Base-by-base conservation (phyloP, 306 rosid genomes). In the Begonia loranthoides region DNA sequence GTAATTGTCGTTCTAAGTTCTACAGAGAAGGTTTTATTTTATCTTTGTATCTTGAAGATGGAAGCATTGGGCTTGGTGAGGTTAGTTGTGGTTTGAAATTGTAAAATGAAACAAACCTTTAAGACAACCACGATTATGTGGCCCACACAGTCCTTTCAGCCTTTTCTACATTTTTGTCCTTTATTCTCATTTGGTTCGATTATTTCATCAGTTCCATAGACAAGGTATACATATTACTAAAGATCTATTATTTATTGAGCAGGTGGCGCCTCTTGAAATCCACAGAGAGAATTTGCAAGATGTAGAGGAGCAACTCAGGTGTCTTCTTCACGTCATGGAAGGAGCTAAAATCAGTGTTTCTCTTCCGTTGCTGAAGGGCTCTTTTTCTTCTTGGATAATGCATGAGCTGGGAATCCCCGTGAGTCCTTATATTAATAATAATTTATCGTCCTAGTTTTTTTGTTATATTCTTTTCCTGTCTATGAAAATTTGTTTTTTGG, bases 31-130 rank as follows among this genome's bases (percentile, higher is more conserved):
- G 95, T 59, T 89, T 77, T 68, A 70, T 89, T 63, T 71, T 85
- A 66, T 75, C 90, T 55, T 54, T 89, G 71, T 76, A 52, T 66
- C 89, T 89, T 47, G 95, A 79, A 70, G 95, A 85, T 65, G 97
- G 95, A 47, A 75, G 76, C 60, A 65, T 69, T 58, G 97, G 95
- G 69, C 73, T 63, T 76, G 97, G 97, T 45, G 97, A 89, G 97
- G 97, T 85, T 69, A 58, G 89, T 72, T 52, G 65, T 46, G 11
- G 13, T 56, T 66, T 55, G 41, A 63, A 49, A 12, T 59, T 56
- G 9, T 46, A 19, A 28, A 14, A 46, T 21, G 16, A 41, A 47
- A 15, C 22, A 47, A 6, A 14, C 22, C 51, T 3, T 9, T 12
- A 19, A 13, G 33, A 50, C 24, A 6, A 12, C 21, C 45, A 57